Conservation (phyloP, 2,329 filamentous ascomycete species). For the Sporothrix inflata region DNA sequence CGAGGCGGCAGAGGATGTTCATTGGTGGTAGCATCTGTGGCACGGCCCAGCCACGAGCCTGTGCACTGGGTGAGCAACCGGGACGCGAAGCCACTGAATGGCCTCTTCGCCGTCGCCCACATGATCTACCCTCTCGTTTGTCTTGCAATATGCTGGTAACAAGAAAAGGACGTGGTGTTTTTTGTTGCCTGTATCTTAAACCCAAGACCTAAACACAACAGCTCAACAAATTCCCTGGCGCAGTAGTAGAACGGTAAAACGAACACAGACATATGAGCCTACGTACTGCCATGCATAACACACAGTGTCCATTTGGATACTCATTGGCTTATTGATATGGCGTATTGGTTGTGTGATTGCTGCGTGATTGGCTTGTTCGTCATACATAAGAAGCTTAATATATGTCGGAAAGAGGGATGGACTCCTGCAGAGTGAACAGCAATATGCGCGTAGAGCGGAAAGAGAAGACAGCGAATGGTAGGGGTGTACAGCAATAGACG, state of each 20-base stretch:
- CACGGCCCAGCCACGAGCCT: background rate
- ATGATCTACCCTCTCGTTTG: background rate
- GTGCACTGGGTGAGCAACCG: background rate
- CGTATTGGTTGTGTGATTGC: background rate
- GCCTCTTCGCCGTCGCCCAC: background rate
- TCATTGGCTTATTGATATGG: background rate
- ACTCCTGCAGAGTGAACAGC: background rate
- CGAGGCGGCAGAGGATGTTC: background rate
- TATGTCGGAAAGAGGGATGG: background rate
- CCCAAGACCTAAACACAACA: background rate
- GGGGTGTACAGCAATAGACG: background rate
- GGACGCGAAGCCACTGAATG: background rate
- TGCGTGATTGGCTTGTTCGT: background rate
- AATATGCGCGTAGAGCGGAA: constrained; percentile 8
- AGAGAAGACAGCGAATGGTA: background rate
- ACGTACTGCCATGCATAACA: background rate
- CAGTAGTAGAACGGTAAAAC: background rate
- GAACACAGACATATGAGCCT: background rate
- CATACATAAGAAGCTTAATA: constrained; percentile 1
- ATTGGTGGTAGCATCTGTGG: background rate
- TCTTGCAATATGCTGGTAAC: background rate
- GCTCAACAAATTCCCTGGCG: background rate
- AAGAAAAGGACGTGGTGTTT: background rate
- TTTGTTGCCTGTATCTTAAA: background rate
- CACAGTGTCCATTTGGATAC: background rate